Evolutionary conservation across 176 grass and related monocot species (phyloP).

Genomic region (Oryza meyeriana): DNA sequence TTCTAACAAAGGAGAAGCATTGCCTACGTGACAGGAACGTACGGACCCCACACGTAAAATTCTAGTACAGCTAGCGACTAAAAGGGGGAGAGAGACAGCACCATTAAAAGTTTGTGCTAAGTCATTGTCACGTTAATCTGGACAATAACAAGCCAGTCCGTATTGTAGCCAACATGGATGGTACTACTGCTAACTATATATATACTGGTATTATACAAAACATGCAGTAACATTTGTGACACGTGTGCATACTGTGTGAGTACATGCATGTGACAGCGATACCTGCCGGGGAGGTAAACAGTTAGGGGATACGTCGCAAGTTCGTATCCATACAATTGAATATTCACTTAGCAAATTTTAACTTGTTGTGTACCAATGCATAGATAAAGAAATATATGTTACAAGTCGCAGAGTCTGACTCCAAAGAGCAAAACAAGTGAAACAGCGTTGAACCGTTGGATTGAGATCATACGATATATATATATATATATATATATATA

Average conservation of each 20-base stretch:
- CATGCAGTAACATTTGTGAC: neutral
- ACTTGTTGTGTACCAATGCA: too few species aligned
- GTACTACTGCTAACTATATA: neutral
- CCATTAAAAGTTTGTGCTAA: neutral
- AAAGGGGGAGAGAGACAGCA: neutral
- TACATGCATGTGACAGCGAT: neutral
- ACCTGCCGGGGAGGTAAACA: neutral
- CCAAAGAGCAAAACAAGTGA: neutral
- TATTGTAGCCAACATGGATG: constrained; percentile 27
- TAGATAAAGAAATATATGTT: neutral
- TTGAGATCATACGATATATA: too few species aligned
- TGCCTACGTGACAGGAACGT: neutral
- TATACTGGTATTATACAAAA: neutral
- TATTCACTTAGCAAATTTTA: neutral
- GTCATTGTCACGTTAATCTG: neutral
- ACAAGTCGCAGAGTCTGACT: neutral
- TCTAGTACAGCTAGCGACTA: neutral
- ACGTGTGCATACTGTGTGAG: neutral
- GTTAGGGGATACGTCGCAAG: neutral
- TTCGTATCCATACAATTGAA: neutral
- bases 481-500: too few species aligned
- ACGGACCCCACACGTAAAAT: neutral
- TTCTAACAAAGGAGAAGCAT: neutral
- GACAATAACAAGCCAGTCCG: neutral
- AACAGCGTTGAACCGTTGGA: too few species aligned